Percentiles rank a stretch among this genome's conserved stretches.
These are phyloP conservation scores for Metschnikowia lunata DNA, from an alignment of 805 yeast species.

Conservation along the genomic window DNA sequence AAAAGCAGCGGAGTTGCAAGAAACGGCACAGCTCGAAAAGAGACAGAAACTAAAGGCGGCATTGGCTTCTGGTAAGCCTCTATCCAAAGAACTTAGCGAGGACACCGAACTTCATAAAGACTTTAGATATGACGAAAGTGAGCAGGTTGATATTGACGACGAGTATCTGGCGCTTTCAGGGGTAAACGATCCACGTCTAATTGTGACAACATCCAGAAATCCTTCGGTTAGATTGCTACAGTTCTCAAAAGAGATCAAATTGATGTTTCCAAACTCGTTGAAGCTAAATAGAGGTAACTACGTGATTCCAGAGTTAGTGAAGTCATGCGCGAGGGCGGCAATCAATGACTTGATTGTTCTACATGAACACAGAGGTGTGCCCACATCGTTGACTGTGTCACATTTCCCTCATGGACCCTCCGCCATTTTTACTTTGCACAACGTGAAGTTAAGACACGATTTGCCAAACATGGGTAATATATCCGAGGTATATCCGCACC, in stretches of 20 bases:
- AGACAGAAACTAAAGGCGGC: slow-evolving; percentile 84
- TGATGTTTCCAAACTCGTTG: slow-evolving; percentile 84
- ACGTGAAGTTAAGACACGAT: slow-evolving; percentile 92
- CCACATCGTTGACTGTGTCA: slow-evolving; percentile 85
- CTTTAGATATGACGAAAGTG: slow-evolving; percentile 80
- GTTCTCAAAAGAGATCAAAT: slow-evolving; percentile 86
- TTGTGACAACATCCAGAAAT: slow-evolving; percentile 90
- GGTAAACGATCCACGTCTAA: slow-evolving; percentile 80
- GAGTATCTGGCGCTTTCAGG: slow-evolving; percentile 89
- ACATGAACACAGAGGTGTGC: slow-evolving; percentile 98
- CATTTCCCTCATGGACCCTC: slow-evolving; percentile 99
- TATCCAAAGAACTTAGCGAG: slow-evolving; percentile 86
- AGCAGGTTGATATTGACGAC: slow-evolving; percentile 71
- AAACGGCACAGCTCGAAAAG: slow-evolving; percentile 78
- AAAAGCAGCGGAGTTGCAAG: slow-evolving; percentile 86
- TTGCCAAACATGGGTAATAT: slow-evolving; percentile 79
- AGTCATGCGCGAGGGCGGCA: slow-evolving; percentile 75
- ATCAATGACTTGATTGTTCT: slow-evolving; percentile 80
- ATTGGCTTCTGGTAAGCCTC: slow-evolving; percentile 83
- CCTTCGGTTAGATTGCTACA: slow-evolving; percentile 84
- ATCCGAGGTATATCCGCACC: slow-evolving; percentile 89
- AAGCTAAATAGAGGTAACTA: slow-evolving; percentile 92
- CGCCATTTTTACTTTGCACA: slow-evolving; percentile 88
- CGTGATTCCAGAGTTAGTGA: slow-evolving; percentile 76
- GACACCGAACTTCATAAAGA: slow-evolving; percentile 78